Base-by-base conservation (phyloP, 2,329 filamentous ascomycete species). In the Curvularia spicifera region DNA sequence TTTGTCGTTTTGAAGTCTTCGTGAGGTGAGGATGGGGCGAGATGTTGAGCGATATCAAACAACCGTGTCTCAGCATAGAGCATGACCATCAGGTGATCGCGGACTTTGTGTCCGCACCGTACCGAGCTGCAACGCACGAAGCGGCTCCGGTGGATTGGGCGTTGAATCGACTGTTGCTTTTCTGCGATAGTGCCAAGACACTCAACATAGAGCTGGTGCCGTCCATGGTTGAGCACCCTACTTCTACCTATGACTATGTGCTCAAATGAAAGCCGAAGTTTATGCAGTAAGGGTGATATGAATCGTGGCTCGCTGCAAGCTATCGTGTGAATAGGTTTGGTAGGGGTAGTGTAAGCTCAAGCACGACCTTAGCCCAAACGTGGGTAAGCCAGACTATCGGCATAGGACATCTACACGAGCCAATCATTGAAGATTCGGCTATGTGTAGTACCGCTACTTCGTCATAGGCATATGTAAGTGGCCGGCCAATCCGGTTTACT, bases 381-480 rank as follows among this genome's bases (percentile, higher is more conserved):
- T 20, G 48, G 31, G 22, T 42, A 45, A 51, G 50, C 37, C 48
- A 52, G 46, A 37, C 22, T 20, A 44, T 53, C 45, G 49, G 54
- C 53, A 51, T 60, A 51, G 49, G 44, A 60, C 7, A 15, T 59
- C 43, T 56, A 59, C 12, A 45, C 24, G 28, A 60, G 49, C 67
- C 65, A 65, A 65, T 62, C 56, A 60, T 28, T 20, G 20, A 28
- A 15, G 28, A 26, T n/a, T 1, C 39, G 49, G 39, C 51, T 53
- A 44, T 44, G 60, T 28, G 53, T 59, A 49, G 57, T 51, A 60
- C 49, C 63, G 45, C 52, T 37, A 59, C 53, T 53, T 57, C 46
- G 61, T 61, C 65, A 64, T 66, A 46, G 22, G 28, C 48, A 56
- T 54, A 59, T 57, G 57, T 59, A 60, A 62, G 42, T 62, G 56